Evolutionary conservation across 257 asterid genomes (phyloP).

Genomic region (Plantago ovata): DNA sequence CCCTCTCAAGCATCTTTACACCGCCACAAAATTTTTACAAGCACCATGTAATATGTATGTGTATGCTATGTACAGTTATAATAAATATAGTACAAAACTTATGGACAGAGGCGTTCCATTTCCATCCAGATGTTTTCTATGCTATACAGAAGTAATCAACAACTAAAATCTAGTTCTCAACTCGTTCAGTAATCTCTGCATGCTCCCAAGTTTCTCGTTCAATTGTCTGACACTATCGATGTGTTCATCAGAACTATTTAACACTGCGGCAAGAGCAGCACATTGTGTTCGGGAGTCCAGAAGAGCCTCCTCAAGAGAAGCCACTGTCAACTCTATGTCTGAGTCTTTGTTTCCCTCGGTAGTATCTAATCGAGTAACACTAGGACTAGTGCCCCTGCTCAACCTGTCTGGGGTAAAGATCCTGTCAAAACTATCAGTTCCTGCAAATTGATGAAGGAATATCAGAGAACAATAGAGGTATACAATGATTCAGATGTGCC

Average conservation of each 20-base stretch:
- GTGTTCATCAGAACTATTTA: constrained; percentile 34
- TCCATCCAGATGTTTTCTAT: constrained; percentile 4
- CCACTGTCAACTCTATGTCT: constrained; percentile 50
- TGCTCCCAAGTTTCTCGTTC: constrained; percentile 66
- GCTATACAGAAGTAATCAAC: neutral
- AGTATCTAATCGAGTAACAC: constrained; percentile 32
- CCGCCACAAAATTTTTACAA: constrained; percentile 19
- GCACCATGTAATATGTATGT: constrained; percentile 12
- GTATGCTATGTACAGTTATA: constrained; percentile 29
- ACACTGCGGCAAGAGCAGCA: constrained; percentile 54
- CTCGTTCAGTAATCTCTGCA: constrained; percentile 63
- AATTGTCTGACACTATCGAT: constrained; percentile 50
- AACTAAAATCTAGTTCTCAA: constrained; percentile 48
- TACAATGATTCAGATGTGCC: neutral
- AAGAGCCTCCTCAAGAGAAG: constrained; percentile 71
- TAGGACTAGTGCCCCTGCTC: constrained; percentile 42
- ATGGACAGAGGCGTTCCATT: constrained; percentile 15
- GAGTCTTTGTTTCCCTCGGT: constrained; percentile 25
- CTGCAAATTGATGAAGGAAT: constrained; percentile 36
- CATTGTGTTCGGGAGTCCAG: constrained; percentile 60
- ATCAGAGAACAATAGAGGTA: constrained; percentile 10
- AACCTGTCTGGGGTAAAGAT: constrained; percentile 63
- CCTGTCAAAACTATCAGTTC: constrained; percentile 60
- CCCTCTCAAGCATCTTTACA: constrained; percentile 14
- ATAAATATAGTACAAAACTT: constrained; percentile 27